phyloP scores from a whole-genome alignment of 345 rosid genomes.

The Aquilaria yunnanensis region DNA sequence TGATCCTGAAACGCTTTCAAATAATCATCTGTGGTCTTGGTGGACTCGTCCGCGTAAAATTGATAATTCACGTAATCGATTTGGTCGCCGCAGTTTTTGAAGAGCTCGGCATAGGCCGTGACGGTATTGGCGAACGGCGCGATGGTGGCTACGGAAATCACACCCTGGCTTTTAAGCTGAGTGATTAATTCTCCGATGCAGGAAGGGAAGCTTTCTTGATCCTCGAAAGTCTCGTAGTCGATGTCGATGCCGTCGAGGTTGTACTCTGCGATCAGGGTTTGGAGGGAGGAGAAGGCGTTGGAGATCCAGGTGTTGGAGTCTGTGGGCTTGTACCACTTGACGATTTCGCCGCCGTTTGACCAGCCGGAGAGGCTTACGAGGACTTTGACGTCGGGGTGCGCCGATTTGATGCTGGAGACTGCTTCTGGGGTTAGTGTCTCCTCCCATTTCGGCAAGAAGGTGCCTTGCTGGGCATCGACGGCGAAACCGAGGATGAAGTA shows the following conservation, averaged over 20 bases:
- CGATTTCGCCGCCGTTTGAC: slow-evolving; percentile 34
- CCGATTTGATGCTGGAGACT: slow-evolving; percentile 23
- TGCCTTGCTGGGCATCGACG: slow-evolving; percentile 41
- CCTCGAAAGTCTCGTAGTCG: slow-evolving; percentile 44
- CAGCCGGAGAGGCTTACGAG: slow-evolving; percentile 50
- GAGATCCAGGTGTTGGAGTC: slow-evolving; percentile 34
- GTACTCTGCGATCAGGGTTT: slow-evolving; percentile 23
- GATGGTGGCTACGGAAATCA: slow-evolving; percentile 36
- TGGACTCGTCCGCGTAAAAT: slow-evolving; percentile 40
- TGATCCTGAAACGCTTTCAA: slow-evolving; percentile 27
- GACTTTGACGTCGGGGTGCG: slow-evolving; percentile 35
- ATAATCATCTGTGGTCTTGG: slow-evolving; percentile 24
- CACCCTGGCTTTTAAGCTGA: slow-evolving; percentile 26
- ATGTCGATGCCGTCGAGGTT: slow-evolving; percentile 57
- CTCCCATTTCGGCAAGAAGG: slow-evolving; percentile 39
- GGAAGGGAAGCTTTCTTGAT: slow-evolving; percentile 22
- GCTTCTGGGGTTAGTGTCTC: slow-evolving; percentile 28
- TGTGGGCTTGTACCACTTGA: slow-evolving; percentile 38
- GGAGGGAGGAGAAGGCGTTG: slow-evolving; percentile 38
- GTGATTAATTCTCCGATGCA: slow-evolving; percentile 51
- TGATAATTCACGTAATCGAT: slow-evolving; percentile 53
- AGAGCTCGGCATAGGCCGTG: slow-evolving; percentile 28
- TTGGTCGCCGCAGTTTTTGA: slow-evolving; percentile 14
- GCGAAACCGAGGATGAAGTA: slow-evolving; percentile 49
- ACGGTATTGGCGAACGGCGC: slow-evolving; percentile 33